A percentile compares a stretch with the other conserved stretches of the same genome.
phyloP scores from a whole-genome alignment of 2,329 filamentous ascomycete species.

The Fusarium aywerte region DNA sequence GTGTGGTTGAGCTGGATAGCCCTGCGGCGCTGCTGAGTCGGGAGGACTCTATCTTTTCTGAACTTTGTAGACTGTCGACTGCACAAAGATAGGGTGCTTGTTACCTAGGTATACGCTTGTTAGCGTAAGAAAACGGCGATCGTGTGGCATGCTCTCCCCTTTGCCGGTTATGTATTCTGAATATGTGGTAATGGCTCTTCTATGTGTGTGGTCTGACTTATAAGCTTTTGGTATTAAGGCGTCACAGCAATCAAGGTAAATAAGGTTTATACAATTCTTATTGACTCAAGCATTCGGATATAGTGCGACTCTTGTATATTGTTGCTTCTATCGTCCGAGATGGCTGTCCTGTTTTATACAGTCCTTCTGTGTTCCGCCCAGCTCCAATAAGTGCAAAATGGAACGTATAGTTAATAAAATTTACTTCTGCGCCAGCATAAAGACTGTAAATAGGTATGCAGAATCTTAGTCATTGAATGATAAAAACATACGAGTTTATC shows the following conservation, averaged over 20 bases:
- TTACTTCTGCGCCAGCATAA: not conserved
- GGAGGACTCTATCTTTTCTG: conserved; percentile 10
- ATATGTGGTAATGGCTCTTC: not conserved
- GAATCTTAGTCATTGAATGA: not conserved
- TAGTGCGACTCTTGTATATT: not conserved
- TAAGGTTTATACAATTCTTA: not conserved
- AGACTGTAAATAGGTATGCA: not conserved
- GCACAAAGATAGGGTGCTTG: conserved; percentile 5
- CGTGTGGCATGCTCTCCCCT: not conserved
- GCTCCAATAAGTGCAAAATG: not conserved
- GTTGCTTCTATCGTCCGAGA: not conserved
- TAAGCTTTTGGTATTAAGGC: not conserved
- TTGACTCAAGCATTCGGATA: not conserved
- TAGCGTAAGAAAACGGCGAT: conserved; percentile 3
- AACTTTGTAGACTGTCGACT: conserved; percentile 9
- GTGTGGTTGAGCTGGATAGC: conserved; percentile 11
- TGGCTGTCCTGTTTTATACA: not conserved
- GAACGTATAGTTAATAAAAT: not conserved
- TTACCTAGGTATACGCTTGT: not conserved
- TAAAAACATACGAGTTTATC: not conserved
- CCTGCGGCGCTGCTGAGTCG: conserved; percentile 8
- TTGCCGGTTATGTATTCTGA: not conserved
- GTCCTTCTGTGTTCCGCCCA: not conserved
- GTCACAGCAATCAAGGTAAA: not conserved
- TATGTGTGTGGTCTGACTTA: conserved; percentile 1